Conservation (phyloP, 169 alveolate genomes). For the Blepharisma undulans region DNA sequence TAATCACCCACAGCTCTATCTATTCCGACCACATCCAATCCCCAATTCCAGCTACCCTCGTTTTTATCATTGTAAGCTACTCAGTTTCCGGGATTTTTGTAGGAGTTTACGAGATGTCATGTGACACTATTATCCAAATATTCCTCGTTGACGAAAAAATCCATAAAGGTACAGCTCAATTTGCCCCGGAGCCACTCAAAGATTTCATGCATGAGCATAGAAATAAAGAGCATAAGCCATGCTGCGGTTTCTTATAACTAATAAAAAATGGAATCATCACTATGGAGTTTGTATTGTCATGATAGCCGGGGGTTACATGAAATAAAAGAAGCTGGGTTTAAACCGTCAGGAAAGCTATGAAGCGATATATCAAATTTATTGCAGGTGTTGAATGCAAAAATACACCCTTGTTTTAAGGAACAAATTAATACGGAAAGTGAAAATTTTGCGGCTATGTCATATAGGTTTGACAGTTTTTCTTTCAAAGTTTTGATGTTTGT, state of each 20-base stretch:
- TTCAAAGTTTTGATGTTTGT: neutral
- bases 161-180: constrained; percentile 9
- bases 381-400: neutral
- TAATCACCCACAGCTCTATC: neutral
- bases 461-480: constrained; percentile 8
- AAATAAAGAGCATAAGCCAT: constrained; percentile 8
- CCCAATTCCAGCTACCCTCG: constrained; percentile 12
- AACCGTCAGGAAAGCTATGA: neutral
- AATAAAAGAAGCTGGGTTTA: neutral
- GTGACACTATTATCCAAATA: constrained; percentile 28
- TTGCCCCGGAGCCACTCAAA: constrained; percentile 41
- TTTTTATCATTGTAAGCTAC: neutral
- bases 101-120: constrained; percentile 9
- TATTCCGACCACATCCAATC: constrained; percentile 18
- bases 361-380: neutral
- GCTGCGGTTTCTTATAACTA: constrained; percentile 12
- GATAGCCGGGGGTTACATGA: neutral
- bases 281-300: constrained; percentile 7
- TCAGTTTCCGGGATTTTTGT: constrained; percentile 18
- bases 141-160: constrained; percentile 6
- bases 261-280: neutral
- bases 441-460: neutral
- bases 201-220: constrained; percentile 40
- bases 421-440: neutral
- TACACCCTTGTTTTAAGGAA: constrained; percentile 9